Percentiles rank a stretch among this genome's conserved stretches.
Conservation (phyloP, 2,329 filamentous ascomycete genomes). For the Penicillium sp. region DNA sequence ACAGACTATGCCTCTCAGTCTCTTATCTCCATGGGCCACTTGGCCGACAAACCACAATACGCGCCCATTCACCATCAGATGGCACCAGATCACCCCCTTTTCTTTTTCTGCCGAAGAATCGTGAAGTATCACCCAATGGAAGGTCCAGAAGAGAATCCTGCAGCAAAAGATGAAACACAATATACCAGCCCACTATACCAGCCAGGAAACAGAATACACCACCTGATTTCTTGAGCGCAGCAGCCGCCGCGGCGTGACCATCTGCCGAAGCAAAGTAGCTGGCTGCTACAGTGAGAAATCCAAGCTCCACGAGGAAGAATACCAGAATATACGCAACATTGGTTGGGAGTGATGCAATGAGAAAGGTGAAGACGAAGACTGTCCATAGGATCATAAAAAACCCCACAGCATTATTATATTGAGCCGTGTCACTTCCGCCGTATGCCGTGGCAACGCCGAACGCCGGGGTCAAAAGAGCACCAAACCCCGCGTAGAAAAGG, state of each 20-base stretch:
- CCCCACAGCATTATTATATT: constrained; percentile 51
- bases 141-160: constrained; percentile 40
- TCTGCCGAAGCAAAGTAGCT: constrained; percentile 50
- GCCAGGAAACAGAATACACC: constrained; percentile 49
- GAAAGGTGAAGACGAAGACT: constrained; percentile 47
- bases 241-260: constrained; percentile 33
- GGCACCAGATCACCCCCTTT: constrained; percentile 4
- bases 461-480: constrained; percentile 47
- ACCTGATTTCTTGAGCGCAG: constrained; percentile 44
- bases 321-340: constrained; percentile 51
- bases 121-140: constrained; percentile 44
- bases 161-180: constrained; percentile 44
- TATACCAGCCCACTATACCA: constrained; percentile 49
- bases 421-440: constrained; percentile 36
- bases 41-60: neutral
- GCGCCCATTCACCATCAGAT: neutral
- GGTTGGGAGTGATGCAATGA: constrained; percentile 45
- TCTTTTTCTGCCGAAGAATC: constrained; percentile 38
- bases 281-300: constrained; percentile 45
- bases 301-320: constrained; percentile 49
- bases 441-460: constrained; percentile 49
- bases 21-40: neutral
- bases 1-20: neutral
- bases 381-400: constrained; percentile 52
- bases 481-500: constrained; percentile 52